Base-by-base conservation (phyloP, 2,329 filamentous ascomycete genomes). In the Fusarium graminum region DNA sequence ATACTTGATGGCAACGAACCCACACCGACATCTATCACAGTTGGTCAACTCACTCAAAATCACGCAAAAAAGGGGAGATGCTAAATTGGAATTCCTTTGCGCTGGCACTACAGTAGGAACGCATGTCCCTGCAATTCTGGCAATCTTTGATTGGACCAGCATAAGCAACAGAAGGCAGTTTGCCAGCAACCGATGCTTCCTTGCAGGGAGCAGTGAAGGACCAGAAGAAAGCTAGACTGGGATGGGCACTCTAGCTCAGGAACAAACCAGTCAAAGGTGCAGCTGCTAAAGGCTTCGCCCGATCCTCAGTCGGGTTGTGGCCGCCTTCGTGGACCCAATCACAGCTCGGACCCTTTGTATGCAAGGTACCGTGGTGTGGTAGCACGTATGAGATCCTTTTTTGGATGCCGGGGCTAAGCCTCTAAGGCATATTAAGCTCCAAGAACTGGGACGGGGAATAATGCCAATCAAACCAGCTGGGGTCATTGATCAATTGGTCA, bases 191-290 rank as follows among this genome's bases (percentile, higher is more conserved):
- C 59, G 57, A 65, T 61, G 62, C 58, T 63, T 59, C 52, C 42
- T 63, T 65, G 59, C 68, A 71, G 57, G 55, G 68, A 53, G 49
- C 32, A 16, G 16, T 7, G 34, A 36, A 10, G 71, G 64, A 34
- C 53, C 56, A 63, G 42, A 59, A 57, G 30, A 54, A 51, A 52
- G 38, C 58, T 57, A 50, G 58, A 52, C 68, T 50, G 47, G 68
- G 67, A 53, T 66, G 29, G 52, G 39, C 52, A 49, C 56, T 60
- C 49, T 70, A 56, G 68, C 52, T 54, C 65, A 73, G 71, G 71
- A 57, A 73, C 71, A 66, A 53, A 36, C 71, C 71, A 73, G 59
- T 72, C 41, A 71, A 64, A 68, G 58, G 28, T 63, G 63, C 69
- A 73, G 71, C 36, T 49, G 52, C 34, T 49, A 51, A 51, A 52